These are phyloP conservation scores for Pluteus cervinus DNA, from an alignment of 768 basidiomycete genomes.

Conservation along the genomic window DNA sequence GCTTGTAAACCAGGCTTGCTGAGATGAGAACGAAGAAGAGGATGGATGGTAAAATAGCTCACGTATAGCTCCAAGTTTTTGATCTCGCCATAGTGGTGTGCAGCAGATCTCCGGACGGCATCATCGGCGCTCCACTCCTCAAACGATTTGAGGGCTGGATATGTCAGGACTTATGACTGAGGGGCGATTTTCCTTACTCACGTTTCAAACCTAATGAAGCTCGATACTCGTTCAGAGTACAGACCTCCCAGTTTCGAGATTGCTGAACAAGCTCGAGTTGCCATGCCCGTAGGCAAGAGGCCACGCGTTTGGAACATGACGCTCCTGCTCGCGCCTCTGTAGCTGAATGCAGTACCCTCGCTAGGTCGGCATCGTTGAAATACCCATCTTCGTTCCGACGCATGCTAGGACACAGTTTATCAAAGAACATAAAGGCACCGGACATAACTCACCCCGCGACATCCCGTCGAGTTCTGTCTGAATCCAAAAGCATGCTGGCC, in stretches of 20 bases:
- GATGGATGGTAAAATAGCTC: slow-evolving; percentile 1
- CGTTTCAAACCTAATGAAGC: slow-evolving; percentile 14
- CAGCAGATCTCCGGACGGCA: slow-evolving; percentile 16
- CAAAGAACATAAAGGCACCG: slow-evolving; percentile 5
- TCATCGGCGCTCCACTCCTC: slow-evolving; percentile 25
- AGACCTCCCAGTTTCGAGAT: slow-evolving; percentile 10
- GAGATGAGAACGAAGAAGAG: not conserved
- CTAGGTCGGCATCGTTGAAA: slow-evolving; percentile 17
- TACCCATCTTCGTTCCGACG: slow-evolving; percentile 9
- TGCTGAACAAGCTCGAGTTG: slow-evolving; percentile 10
- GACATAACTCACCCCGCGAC: slow-evolving; percentile 6
- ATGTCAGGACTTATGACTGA: not conserved
- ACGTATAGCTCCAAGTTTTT: slow-evolving; percentile 32
- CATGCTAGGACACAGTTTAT: slow-evolving; percentile 7
- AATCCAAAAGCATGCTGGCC: not conserved
- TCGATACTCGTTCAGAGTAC: slow-evolving; percentile 16
- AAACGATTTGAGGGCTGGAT: slow-evolving; percentile 19
- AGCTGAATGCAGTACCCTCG: slow-evolving; percentile 14
- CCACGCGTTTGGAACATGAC: slow-evolving; percentile 3
- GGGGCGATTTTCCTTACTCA: slow-evolving; percentile 3
- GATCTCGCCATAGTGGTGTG: slow-evolving; percentile 23
- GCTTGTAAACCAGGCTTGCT: slow-evolving; percentile 13
- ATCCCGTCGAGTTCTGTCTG: slow-evolving; percentile 9
- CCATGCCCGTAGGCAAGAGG: slow-evolving; percentile 2
- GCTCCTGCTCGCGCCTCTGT: slow-evolving; percentile 12